Base-by-base conservation (phyloP, 352 stramenopile species). In the Plasmopara muralis region DNA sequence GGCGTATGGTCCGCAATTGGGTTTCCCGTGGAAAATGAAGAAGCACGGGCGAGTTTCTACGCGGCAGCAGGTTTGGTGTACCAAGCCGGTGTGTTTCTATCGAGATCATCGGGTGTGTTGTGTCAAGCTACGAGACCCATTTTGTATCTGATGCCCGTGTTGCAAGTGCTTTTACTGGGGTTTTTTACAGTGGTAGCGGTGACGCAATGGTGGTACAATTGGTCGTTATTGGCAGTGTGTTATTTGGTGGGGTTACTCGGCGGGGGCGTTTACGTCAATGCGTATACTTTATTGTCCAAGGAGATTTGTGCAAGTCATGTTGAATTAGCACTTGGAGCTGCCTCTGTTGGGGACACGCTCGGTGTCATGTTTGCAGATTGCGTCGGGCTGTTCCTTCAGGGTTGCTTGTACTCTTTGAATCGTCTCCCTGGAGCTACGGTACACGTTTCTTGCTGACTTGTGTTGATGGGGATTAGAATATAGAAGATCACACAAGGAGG, bases 1-100 rank as follows among this genome's bases (percentile, higher is more conserved):
- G 93, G 91, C 25, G 85, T 95, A 10, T 98, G 93, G 93, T 93
- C 86, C 12, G 77, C 90, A 9, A 97, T 98, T 59, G 91, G 93
- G 8, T 97, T 98, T 58, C 93, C 93, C 1, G 81, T 97, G 0
- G 66, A 74, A 20, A 81, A 72, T 57, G 62, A 72, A 31, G 56
- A 61, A 0, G 78, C 89, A 7, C 83, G 90, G 29, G 64, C 87
- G 35, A 57, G 65, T 39, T 98, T 98, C 64, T 98, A 97, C 62
- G 70, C 86, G 31, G 87, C 81, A 2, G 83, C 87, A 1, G 96
- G 96, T 13, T 87, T 93, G 67, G 67, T 72, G 5, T 98, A 98
- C 54, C 93, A 98, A 74, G 70, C 70, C 2, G 93, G 93, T 15
- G 93, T 98, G 13, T 97, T 98, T 58, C 52, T 97, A 39, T 95